Conservation (phyloP, 129 eudicot genomes). For the Helianthus annuus region DNA sequence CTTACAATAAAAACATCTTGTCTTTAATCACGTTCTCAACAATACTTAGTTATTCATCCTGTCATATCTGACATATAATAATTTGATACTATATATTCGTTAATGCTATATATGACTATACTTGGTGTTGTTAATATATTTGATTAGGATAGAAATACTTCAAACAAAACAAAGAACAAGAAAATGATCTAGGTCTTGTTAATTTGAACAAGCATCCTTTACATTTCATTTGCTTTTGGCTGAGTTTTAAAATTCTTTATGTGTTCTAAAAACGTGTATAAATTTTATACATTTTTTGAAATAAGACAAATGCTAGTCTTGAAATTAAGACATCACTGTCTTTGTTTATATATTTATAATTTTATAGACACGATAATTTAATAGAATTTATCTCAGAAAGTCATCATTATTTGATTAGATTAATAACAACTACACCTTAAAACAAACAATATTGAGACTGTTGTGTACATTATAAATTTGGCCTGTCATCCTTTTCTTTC, state of each 20-base stretch:
- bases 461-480: background rate
- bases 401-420: background rate
- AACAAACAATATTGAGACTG: background rate
- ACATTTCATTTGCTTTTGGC: background rate
- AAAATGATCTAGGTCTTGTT: too few species aligned
- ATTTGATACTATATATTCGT: slow-evolving; percentile 5
- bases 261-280: background rate
- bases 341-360: background rate
- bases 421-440: background rate
- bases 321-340: background rate
- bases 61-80: slow-evolving; percentile 6
- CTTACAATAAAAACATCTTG: too few species aligned
- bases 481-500: background rate
- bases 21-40: too few species aligned
- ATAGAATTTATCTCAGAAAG: background rate
- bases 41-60: background rate
- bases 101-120: background rate
- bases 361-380: background rate
- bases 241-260: background rate
- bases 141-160: background rate
- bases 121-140: background rate
- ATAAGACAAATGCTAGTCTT: background rate
- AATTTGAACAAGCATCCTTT: background rate
- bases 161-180: background rate
- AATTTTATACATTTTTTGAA: background rate